Base-by-base conservation (phyloP, 352 stramenopile species). In the Globisporangium recalcitrans region DNA sequence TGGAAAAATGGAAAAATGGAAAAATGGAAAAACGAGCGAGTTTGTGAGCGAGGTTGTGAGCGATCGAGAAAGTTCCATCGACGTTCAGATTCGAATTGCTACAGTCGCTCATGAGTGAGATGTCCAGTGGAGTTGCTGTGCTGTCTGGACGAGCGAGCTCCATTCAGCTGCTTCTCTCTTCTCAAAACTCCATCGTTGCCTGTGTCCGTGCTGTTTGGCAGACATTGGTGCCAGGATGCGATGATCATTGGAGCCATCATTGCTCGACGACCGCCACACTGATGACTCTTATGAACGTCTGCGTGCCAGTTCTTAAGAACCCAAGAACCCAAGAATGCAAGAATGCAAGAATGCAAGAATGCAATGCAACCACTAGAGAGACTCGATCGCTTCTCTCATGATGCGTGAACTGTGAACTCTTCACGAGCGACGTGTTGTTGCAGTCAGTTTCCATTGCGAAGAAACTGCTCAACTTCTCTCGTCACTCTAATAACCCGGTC, bases 41-140 rank as follows among this genome's bases (percentile, higher is more conserved):
- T n/a, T n/a, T n/a, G n/a, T n/a, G n/a, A n/a, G n/a, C n/a, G 16
- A 13, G 1, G 11, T 19, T 21, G 21, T 27, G 48, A 5, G 26
- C 10, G 48, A 38, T 54, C 48, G 48, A 54, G 48, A 54, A 54
- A 38, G 38, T 54, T 54, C 48, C 48, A 54, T 24, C 26, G 8
- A n/a, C 10, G 2, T 16, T 21, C 48, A 46, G 14, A 46, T 46
- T 46, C 14, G 38, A 46, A 46, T 46, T n/a, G 19, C 9, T 22
- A 22, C 6, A 10, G 2, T 14, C 7, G 2, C 10, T 46, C 22
- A 2, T 11, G 19, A 10, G 16, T 22, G 11, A 46, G 22, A 2
- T 46, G 16, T 22, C 38, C 38, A 22, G 16, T 46, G 8, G 36
- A n/a, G n/a, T n/a, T 2, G 36, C 10, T 44, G 36, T n/a, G 14